Evolutionary conservation across 2,329 filamentous ascomycete species (phyloP).

Genomic region (Fusarium euwallaceae): DNA sequence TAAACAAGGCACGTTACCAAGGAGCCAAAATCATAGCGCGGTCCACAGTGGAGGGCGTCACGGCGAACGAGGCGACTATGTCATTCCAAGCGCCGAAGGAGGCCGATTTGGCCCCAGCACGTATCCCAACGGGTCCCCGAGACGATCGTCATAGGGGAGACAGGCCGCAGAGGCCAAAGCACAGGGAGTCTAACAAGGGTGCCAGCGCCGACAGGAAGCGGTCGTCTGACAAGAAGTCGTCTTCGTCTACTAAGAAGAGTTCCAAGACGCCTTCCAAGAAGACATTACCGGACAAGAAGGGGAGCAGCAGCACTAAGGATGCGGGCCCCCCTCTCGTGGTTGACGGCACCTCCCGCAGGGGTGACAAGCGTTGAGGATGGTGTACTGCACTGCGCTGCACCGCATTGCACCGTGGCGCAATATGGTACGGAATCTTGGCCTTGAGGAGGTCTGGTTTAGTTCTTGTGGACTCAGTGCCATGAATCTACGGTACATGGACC

Average conservation of each 20-base stretch:
- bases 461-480: not conserved
- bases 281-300: conserved; percentile 13
- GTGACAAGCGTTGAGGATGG: conserved; percentile 11
- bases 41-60: conserved; percentile 36
- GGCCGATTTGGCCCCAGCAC: not conserved
- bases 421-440: not conserved
- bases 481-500: not conserved
- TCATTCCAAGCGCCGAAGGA: conserved; percentile 6
- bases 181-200: conserved; percentile 30
- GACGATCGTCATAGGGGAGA: conserved; percentile 10
- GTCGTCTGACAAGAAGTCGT: conserved; percentile 16
- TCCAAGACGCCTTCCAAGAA: conserved; percentile 28
- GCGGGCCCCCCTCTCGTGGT: conserved; percentile 29
- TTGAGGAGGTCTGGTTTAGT: not conserved
- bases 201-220: conserved; percentile 23
- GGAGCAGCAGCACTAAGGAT: conserved; percentile 14
- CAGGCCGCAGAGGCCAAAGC: conserved; percentile 25
- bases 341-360: conserved; percentile 34
- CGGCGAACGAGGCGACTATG: conserved; percentile 8
- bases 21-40: conserved; percentile 43
- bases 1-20: conserved; percentile 46
- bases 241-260: conserved; percentile 27
- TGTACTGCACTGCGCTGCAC: not conserved
- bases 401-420: not conserved
- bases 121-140: conserved; percentile 19